These are phyloP conservation scores for Podospora tetraspora DNA, from an alignment of 495 filamentous ascomycete species.

Conservation along the genomic window DNA sequence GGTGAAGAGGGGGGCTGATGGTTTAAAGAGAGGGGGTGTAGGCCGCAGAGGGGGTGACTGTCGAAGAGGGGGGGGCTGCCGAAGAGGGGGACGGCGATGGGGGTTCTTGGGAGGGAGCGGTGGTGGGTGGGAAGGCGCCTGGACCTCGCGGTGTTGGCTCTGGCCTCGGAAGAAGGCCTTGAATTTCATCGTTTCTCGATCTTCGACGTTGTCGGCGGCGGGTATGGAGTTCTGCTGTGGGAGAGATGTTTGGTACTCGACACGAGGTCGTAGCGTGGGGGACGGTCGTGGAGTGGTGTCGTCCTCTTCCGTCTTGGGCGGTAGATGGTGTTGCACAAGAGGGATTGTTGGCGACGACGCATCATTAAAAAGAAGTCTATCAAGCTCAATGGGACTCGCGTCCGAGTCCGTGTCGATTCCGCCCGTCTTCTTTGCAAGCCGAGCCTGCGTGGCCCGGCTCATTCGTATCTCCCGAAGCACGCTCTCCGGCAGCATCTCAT, in stretches of 20 bases:
- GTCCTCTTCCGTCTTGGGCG: background rate
- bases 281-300: background rate
- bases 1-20: background rate
- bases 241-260: no score
- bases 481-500: conserved; percentile 47
- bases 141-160: background rate
- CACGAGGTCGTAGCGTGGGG: background rate
- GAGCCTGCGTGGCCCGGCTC: conserved; percentile 25
- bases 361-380: background rate
- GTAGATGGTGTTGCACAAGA: background rate
- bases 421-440: conserved; percentile 22
- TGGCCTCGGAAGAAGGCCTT: background rate
- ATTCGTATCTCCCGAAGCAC: conserved; percentile 38
- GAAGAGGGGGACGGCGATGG: background rate
- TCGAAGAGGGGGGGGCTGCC: background rate
- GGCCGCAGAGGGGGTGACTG: background rate
- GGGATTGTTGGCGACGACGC: background rate
- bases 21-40: background rate
- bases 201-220: background rate
- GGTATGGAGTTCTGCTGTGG: background rate
- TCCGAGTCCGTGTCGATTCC: background rate
- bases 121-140: background rate
- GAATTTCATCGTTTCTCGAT: background rate
- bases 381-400: background rate
- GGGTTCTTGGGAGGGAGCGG: background rate